Base-by-base conservation (phyloP, 2,329 filamentous ascomycete genomes). In the Clarireedia paspali region DNA sequence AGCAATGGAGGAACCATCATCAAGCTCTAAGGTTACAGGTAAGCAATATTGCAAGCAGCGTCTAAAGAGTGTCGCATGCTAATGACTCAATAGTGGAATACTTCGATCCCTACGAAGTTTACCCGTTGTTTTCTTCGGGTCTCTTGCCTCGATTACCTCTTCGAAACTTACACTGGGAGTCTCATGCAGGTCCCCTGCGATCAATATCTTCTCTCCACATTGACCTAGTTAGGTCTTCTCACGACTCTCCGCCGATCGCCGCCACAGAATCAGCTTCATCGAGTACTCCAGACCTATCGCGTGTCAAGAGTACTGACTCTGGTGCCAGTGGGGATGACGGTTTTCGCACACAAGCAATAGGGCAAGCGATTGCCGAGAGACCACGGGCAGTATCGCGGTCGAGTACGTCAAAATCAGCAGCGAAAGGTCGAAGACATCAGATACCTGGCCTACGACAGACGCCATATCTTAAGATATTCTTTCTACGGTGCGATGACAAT, bases 161-260 rank as follows among this genome's bases (percentile, higher is more conserved):
- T 39, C 87, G 85, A 61, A 95, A 97, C 67, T 83, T 99, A 47
- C 90, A 97, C 68, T 99, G 94, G 94, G 95, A 97, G 71, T 96
- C 94, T 14, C 89, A 95, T 59, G 87, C 87, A 27, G 87, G 94
- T 0, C 94, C 94, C 2, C 75, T 97, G 38, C 87, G 94, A 62
- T 96, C 94, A 14, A 99, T 99, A 70, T 87, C 91, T 67, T 91
- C 90, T 12, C 82, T 99, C 42, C 90, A 96, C 67, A 83, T 97
- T 66, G 91, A 96, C 59, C 84, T 97, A 57, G 77, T 91, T 75
- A 81, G 71, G 76, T 73, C 66, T 72, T 64, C 76, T 66, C 70
- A 83, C 73, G 66, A 76, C 61, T 63, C 70, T 27, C 64, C 70
- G 39, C 61, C 71, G 47, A 63, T 69, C 45, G 69, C 72, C 14